Evolutionary conservation across 768 basidiomycete species (phyloP).

Genomic region (Naganishia antarctica): DNA sequence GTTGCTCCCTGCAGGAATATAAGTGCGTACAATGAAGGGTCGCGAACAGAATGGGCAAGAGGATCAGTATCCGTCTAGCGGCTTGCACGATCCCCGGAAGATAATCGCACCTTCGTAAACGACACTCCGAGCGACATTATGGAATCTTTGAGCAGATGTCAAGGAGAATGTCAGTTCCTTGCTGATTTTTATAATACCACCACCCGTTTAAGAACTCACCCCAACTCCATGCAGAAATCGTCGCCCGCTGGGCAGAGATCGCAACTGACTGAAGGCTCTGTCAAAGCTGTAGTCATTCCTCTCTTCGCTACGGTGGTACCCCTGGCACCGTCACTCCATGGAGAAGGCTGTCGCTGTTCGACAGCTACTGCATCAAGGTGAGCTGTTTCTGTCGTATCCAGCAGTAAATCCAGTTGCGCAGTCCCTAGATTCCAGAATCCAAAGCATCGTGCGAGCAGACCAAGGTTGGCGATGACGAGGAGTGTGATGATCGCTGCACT

Average conservation of each 20-base stretch:
- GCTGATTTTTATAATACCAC: too few species aligned
- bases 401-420: too few species aligned
- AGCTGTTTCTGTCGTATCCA: too few species aligned
- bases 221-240: conserved; percentile 10
- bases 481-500: neutral
- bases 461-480: neutral
- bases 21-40: too few species aligned
- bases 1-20: neutral
- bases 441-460: neutral
- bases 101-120: conserved; percentile 8
- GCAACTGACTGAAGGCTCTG: conserved; percentile 4
- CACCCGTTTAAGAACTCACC: neutral
- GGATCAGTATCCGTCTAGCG: neutral
- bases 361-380: too few species aligned
- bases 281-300: neutral
- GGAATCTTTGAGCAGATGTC: neutral
- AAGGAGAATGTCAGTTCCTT: too few species aligned
- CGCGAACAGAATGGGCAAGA: too few species aligned
- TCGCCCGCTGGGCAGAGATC: neutral
- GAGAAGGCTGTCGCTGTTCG: neutral
- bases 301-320: neutral
- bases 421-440: too few species aligned
- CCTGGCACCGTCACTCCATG: neutral
- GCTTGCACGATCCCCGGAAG: neutral
- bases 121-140: conserved; percentile 6